Base-by-base conservation (phyloP, 352 stramenopile species). In the Peronosclerospora sorghi region DNA sequence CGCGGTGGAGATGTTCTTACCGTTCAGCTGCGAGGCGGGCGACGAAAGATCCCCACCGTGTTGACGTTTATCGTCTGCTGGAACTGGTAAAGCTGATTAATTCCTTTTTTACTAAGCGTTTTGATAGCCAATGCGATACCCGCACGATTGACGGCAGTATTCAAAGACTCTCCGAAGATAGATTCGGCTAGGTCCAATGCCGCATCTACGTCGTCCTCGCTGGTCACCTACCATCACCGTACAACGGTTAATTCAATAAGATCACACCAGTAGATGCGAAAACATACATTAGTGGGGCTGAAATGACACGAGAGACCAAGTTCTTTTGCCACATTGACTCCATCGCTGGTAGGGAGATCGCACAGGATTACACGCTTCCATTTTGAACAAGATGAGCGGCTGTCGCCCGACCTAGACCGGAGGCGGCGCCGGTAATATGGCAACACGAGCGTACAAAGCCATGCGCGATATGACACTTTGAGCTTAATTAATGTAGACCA, bases 21-120 rank as follows among this genome's bases (percentile, higher is more conserved):
- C n/a, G n/a, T n/a, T n/a, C n/a, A n/a, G n/a, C n/a, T n/a, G n/a
- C n/a, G n/a, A n/a, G n/a, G n/a, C n/a, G n/a, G n/a, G n/a, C n/a
- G n/a, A n/a, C n/a, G n/a, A n/a, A n/a, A n/a, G n/a, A n/a, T n/a
- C n/a, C n/a, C n/a, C n/a, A n/a, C 70, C 1, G 91, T 85, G 68
- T 99, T 99, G 15, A 99, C 77, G 18, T 90, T 84, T 20, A 99
- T 62, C n/a, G 95, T 94, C 43, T 96, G 79, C 48, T 86, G 71
- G 62, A 98, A 98, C 53, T 94, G 75, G 45, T 86, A 84, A 17
- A 97, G 66, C 41, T 91, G 73, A 73, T 97, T 89, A 41, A 79
- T 68, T 17, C 83, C 59, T 57, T 96, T 96, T 62, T 96, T 96
- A 35, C 42, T 68, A 24, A 98, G 48, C 14, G 86, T 97, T 59